phyloP scores from a whole-genome alignment of 2,329 filamentous ascomycete genomes.

The Pestalotiopsis sp. region DNA sequence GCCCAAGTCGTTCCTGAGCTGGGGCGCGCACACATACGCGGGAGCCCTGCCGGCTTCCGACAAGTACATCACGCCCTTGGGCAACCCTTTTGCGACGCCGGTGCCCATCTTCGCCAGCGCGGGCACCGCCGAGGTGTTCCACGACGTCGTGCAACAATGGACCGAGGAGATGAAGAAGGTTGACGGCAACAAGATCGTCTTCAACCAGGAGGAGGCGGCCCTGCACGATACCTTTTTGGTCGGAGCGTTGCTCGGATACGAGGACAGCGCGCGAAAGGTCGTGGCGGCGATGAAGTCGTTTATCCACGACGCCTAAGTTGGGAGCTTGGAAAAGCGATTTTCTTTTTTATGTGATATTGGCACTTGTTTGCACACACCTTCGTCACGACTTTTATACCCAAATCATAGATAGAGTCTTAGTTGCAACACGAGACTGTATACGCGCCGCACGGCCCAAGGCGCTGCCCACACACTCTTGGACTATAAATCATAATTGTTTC shows the following conservation, averaged over 20 bases:
- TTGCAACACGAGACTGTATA: too few species aligned
- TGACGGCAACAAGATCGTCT: constrained; percentile 37
- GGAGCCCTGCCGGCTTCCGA: constrained; percentile 20
- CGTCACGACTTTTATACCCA: too few species aligned
- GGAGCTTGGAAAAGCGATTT: not conserved
- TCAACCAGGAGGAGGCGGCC: constrained; percentile 36
- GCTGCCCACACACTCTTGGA: too few species aligned
- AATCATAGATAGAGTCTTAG: too few species aligned
- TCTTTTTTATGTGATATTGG: too few species aligned
- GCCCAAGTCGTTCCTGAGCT: not conserved
- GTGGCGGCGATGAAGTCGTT: constrained; percentile 24
- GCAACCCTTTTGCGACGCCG: constrained; percentile 34
- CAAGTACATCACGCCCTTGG: constrained; percentile 36
- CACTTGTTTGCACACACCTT: too few species aligned
- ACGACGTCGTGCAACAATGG: constrained; percentile 37
- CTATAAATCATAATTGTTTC: too few species aligned
- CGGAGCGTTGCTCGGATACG: constrained; percentile 19
- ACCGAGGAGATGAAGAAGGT: constrained; percentile 34
- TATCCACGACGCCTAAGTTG: constrained; percentile 7
- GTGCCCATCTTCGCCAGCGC: constrained; percentile 41
- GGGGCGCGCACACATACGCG: constrained; percentile 25
- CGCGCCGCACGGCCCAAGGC: too few species aligned
- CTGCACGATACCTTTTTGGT: constrained; percentile 43
- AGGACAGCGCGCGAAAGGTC: constrained; percentile 27
- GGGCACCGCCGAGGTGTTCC: constrained; percentile 41